A percentile compares a stretch with the other conserved stretches of the same genome.
These are phyloP conservation scores for Malus hybrid DNA, from an alignment of 331 rosid species.

Conservation along the genomic window DNA sequence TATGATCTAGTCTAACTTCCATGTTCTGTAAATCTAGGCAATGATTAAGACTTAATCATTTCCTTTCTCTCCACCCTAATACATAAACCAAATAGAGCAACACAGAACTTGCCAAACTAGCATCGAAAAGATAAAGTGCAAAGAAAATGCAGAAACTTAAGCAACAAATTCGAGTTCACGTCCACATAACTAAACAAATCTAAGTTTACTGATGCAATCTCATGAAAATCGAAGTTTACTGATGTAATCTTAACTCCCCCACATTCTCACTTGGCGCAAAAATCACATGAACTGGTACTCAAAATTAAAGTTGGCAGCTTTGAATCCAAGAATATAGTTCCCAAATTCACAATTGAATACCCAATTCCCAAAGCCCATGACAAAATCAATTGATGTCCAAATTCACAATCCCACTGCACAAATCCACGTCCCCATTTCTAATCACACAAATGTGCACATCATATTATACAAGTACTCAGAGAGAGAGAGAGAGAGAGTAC, in stretches of 20 bases:
- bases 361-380: not conserved
- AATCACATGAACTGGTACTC: not conserved
- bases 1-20: not conserved
- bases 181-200: not conserved
- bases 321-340: not conserved
- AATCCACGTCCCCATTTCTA: not conserved
- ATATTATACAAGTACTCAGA: not conserved
- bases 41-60: not conserved
- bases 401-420: not conserved
- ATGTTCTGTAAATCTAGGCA: not conserved
- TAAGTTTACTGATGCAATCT: not conserved
- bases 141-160: not conserved
- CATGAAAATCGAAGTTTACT: not conserved
- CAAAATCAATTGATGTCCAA: not conserved
- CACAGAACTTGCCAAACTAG: not conserved
- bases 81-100: not conserved
- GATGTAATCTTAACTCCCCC: not conserved
- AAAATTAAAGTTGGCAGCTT: not conserved
- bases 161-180: not conserved
- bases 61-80: not conserved
- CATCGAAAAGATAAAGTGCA: not conserved
- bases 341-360: not conserved
- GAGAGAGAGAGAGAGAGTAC: slow-evolving; percentile 12
- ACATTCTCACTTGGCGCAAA: not conserved
- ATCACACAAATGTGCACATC: not conserved